These are phyloP conservation scores for Tephrocybe rancida DNA, from an alignment of 768 basidiomycete genomes.

Conservation along the genomic window DNA sequence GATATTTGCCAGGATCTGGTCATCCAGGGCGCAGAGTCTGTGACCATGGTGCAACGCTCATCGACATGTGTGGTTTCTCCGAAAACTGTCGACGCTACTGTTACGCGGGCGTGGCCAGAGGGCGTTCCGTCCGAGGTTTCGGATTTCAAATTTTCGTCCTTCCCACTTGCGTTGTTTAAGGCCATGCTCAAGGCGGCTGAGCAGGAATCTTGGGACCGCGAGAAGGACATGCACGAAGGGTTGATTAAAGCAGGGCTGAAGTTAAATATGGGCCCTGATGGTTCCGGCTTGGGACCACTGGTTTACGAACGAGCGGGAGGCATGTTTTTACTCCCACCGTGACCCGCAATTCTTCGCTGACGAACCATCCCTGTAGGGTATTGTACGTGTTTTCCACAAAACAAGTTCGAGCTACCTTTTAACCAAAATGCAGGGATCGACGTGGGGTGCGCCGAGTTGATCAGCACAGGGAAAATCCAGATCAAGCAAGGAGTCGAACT, in stretches of 20 bases:
- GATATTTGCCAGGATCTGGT: constrained; percentile 41
- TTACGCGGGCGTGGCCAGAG: constrained; percentile 20
- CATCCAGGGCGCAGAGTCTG: constrained; percentile 28
- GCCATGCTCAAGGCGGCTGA: constrained; percentile 17
- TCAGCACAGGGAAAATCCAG: constrained; percentile 57
- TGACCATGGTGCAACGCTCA: constrained; percentile 47
- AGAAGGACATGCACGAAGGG: constrained; percentile 35
- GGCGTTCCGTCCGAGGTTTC: constrained; percentile 19
- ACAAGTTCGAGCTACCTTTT: background rate
- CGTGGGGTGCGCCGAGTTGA: constrained; percentile 52
- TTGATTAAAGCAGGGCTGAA: constrained; percentile 37
- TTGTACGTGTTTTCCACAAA: constrained; percentile 3
- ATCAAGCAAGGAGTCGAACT: constrained; percentile 55
- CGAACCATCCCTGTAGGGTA: constrained; percentile 8
- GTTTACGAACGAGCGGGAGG: constrained; percentile 34
- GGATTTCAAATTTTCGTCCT: constrained; percentile 26
- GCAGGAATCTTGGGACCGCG: constrained; percentile 24
- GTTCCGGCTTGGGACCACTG: constrained; percentile 28
- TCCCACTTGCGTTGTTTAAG: constrained; percentile 26
- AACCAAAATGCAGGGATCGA: constrained; percentile 37
- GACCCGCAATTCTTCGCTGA: background rate
- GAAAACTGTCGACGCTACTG: background rate
- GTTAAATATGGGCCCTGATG: constrained; percentile 35
- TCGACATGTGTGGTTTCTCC: constrained; percentile 34
- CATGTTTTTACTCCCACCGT: constrained; percentile 12